Evolutionary conservation across 768 basidiomycete species (phyloP).

Genomic region (Russula griseocarnosa): DNA sequence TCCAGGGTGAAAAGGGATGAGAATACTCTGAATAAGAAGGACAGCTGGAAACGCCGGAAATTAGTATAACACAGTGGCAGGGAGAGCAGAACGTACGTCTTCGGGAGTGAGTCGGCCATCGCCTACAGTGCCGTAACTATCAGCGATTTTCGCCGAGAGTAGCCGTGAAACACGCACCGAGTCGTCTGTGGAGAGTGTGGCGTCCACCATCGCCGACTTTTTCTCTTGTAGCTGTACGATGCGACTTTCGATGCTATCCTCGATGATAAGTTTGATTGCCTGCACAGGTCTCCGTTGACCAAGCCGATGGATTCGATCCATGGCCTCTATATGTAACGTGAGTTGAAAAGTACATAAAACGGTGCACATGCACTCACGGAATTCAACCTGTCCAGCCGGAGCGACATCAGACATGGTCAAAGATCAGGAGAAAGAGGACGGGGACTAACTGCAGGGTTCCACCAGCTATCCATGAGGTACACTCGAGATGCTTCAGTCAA

Average conservation of each 20-base stretch:
- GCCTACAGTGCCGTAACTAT: slow-evolving; percentile 45
- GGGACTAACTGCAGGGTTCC: slow-evolving; percentile 83
- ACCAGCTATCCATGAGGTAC: slow-evolving; percentile 97
- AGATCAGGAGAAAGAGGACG: neutral
- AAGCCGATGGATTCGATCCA: slow-evolving; percentile 95
- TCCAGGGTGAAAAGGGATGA: neutral
- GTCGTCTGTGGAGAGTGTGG: slow-evolving; percentile 77
- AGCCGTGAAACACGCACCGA: slow-evolving; percentile 45
- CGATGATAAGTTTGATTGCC: slow-evolving; percentile 89
- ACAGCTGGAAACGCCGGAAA: slow-evolving; percentile 34
- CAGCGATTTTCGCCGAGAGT: slow-evolving; percentile 1
- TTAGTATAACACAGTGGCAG: neutral
- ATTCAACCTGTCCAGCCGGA: slow-evolving; percentile 55
- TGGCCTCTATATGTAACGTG: slow-evolving; percentile 60
- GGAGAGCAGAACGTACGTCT: slow-evolving; percentile 40
- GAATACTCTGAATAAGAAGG: slow-evolving; percentile 47
- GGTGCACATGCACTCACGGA: slow-evolving; percentile 49
- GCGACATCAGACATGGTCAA: slow-evolving; percentile 2
- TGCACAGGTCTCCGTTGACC: slow-evolving; percentile 93
- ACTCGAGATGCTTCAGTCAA: slow-evolving; percentile 89
- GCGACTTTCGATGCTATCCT: slow-evolving; percentile 94
- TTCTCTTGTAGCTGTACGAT: slow-evolving; percentile 98
- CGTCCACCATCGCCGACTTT: slow-evolving; percentile 93
- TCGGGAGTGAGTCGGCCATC: slow-evolving; percentile 89
- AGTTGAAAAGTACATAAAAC: slow-evolving; percentile 1